Conservation (phyloP, 1,139 yeast genomes). For the Blastobotrys capitulatus region DNA sequence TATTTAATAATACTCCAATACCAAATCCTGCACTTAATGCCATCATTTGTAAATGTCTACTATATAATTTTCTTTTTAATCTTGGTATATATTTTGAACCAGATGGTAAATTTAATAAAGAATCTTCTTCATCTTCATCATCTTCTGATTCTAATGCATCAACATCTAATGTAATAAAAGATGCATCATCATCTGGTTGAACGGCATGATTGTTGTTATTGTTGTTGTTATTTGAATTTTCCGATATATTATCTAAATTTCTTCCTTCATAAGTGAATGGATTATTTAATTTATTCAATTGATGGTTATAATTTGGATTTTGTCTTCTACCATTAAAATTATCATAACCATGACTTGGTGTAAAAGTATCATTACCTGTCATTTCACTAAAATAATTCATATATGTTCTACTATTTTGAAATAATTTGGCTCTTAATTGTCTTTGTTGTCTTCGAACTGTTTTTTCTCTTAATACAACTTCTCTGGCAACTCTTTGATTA, state of each 20-base stretch:
- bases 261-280: conserved; percentile 23
- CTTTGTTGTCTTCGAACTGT: conserved; percentile 21
- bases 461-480: conserved; percentile 31
- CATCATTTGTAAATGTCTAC: conserved; percentile 73
- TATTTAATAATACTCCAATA: conserved; percentile 68
- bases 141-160: conserved; percentile 25
- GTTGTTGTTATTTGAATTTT: neutral
- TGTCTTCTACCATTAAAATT: conserved; percentile 29
- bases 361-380: conserved; percentile 15
- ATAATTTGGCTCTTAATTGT: conserved; percentile 16
- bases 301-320: conserved; percentile 25
- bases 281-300: conserved; percentile 24
- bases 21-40: conserved; percentile 82
- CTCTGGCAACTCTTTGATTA: conserved; percentile 33
- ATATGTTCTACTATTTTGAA: conserved; percentile 17
- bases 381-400: conserved; percentile 26
- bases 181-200: conserved; percentile 16
- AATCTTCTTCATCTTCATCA: conserved; percentile 18
- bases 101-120: neutral
- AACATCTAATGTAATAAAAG: conserved; percentile 24
- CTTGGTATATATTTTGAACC: conserved; percentile 13
- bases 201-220: conserved; percentile 8
- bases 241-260: conserved; percentile 3
- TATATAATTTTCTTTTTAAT: conserved; percentile 50
- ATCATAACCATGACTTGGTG: conserved; percentile 27